Conservation (phyloP, 148 eudicot species). For the Pharnaceum exiguum region DNA sequence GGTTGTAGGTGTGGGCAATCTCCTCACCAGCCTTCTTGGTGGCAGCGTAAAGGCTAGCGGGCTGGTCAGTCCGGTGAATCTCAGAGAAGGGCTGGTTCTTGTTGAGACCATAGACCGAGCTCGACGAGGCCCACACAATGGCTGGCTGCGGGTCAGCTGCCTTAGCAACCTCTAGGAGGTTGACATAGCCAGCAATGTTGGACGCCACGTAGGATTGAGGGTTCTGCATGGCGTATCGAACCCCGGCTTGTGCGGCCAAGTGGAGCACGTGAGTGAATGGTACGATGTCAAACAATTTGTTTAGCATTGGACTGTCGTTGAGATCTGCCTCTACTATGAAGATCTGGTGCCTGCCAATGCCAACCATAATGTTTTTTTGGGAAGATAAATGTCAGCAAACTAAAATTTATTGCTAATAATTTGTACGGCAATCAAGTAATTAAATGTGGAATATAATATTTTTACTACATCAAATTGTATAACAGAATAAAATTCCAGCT, state of each 20-base stretch:
- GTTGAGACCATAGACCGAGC: conserved; percentile 87
- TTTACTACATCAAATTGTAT: too few relatives aligned
- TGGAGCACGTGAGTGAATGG: conserved; percentile 84
- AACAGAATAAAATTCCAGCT: too few relatives aligned
- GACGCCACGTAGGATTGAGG: conserved; percentile 76
- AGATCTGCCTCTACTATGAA: conserved; percentile 84
- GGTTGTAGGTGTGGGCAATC: conserved; percentile 91
- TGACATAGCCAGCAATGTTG: conserved; percentile 81
- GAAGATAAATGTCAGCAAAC: too few relatives aligned
- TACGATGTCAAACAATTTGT: conserved; percentile 77
- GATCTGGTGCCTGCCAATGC: conserved; percentile 39
- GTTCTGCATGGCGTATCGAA: conserved; percentile 90
- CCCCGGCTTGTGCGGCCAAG: conserved; percentile 94
- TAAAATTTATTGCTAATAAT: too few relatives aligned
- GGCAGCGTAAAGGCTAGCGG: conserved; percentile 90
- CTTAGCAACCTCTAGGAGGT: conserved; percentile 64
- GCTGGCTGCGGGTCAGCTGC: conserved; percentile 80
- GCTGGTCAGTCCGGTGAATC: conserved; percentile 67
- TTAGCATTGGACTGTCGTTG: conserved; percentile 59
- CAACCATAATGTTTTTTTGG: too few relatives aligned
- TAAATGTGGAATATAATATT: too few relatives aligned
- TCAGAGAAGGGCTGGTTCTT: conserved; percentile 79
- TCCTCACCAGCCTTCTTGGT: conserved; percentile 95
- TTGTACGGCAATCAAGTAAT: too few relatives aligned
- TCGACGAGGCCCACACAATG: conserved; percentile 88